Percentiles rank a stretch among this genome's conserved stretches.
These are phyloP conservation scores for Polygonum maritimum DNA, from an alignment of 148 eudicot species.

Conservation along the genomic window DNA sequence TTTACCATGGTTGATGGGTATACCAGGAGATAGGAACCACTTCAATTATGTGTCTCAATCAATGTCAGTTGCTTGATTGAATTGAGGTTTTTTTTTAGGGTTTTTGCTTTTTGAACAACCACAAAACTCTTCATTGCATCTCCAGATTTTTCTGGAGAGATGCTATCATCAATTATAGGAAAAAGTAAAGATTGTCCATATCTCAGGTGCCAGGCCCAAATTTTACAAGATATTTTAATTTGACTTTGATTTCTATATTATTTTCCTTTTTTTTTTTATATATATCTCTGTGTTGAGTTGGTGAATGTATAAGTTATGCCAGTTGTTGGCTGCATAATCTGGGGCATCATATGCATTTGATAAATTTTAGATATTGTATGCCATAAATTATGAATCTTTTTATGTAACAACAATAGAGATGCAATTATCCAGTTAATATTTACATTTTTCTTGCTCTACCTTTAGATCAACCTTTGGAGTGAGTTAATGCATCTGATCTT, in stretches of 20 bases:
- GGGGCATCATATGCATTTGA: background rate
- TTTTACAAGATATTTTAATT: background rate
- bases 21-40: background rate
- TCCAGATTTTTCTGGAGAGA: background rate
- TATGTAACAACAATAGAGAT: background rate
- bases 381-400: background rate
- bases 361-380: background rate
- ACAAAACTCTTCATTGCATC: background rate
- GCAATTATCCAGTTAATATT: background rate
- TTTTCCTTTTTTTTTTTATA: too few species aligned
- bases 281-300: background rate
- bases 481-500: background rate
- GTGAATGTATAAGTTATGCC: background rate
- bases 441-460: background rate
- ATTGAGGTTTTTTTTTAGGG: background rate
- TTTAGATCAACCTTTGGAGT: background rate
- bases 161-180: background rate
- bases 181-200: background rate
- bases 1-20: conserved; percentile 1
- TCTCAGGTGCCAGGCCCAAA: background rate
- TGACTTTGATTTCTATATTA: background rate
- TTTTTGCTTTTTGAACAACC: background rate
- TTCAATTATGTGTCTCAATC: background rate
- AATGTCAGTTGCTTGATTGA: background rate
- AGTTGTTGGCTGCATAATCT: background rate